Conservation (phyloP, 2,329 filamentous ascomycete species). For the Sporothrix protearum region DNA sequence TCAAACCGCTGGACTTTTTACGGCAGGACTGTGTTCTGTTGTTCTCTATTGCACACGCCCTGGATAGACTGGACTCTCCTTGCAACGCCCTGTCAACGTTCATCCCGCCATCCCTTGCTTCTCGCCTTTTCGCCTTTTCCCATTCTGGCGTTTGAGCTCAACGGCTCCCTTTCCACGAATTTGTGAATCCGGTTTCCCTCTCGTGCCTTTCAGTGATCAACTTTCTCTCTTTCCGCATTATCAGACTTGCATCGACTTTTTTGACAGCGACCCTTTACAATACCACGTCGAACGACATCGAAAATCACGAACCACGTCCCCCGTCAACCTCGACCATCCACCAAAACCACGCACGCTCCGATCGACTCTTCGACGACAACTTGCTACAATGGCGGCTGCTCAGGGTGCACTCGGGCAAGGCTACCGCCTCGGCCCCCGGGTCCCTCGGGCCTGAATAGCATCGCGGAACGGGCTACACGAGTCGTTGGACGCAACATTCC, state of each 20-base stretch:
- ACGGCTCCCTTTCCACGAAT: slow-evolving; percentile 4
- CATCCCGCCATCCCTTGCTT: slow-evolving; percentile 15
- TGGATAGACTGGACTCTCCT: slow-evolving; percentile 12
- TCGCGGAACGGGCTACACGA: slow-evolving; percentile 26
- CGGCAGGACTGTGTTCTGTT: slow-evolving; percentile 2
- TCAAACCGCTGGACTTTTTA: too few species aligned
- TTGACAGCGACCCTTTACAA: not conserved
- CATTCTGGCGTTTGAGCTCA: not conserved
- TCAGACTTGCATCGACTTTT: not conserved
- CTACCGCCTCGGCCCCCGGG: slow-evolving; percentile 32
- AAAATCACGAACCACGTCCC: not conserved
- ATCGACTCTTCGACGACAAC: not conserved
- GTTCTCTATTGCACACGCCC: not conserved
- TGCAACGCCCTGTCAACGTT: not conserved
- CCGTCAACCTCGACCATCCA: not conserved
- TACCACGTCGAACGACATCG: not conserved
- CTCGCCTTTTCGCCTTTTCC: not conserved
- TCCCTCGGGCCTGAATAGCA: slow-evolving; percentile 23
- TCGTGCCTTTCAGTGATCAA: not conserved
- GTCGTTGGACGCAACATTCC: slow-evolving; percentile 27
- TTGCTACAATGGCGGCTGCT: slow-evolving; percentile 26
- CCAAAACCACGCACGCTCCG: not conserved
- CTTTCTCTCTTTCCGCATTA: not conserved
- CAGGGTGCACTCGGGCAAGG: slow-evolving; percentile 21
- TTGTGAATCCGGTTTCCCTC: not conserved